These are phyloP conservation scores for Pyrus hybrid DNA, from an alignment of 331 rosid species.

Conservation along the genomic window DNA sequence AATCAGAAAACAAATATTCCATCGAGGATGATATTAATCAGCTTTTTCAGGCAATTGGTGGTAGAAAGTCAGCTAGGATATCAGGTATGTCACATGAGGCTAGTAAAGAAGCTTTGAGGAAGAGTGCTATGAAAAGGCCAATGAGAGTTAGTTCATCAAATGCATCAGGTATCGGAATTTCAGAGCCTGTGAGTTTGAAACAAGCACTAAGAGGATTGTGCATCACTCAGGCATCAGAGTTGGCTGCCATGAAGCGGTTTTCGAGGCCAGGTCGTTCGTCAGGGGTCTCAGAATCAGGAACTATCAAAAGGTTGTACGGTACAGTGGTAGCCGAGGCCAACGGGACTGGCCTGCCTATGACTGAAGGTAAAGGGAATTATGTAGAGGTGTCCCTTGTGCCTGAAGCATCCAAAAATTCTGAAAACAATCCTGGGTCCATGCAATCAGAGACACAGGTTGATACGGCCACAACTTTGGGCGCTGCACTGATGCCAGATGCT, in stretches of 20 bases:
- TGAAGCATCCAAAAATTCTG: conserved; percentile 38
- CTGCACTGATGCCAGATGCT: conserved; percentile 18
- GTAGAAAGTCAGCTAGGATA: conserved; percentile 50
- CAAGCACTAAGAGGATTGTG: conserved; percentile 97
- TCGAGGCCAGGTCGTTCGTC: conserved; percentile 65
- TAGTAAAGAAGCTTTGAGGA: conserved; percentile 39
- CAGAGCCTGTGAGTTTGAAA: conserved; percentile 90
- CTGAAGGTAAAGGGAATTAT: conserved; percentile 54
- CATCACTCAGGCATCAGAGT: conserved; percentile 96
- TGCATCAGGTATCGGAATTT: conserved; percentile 82
- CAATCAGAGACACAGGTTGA: conserved; percentile 27
- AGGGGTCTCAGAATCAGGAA: conserved; percentile 83
- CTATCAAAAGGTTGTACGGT: conserved; percentile 65
- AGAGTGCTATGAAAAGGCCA: conserved; percentile 90
- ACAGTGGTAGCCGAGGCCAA: conserved; percentile 60
- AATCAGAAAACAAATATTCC: conserved; percentile 53
- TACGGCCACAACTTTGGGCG: conserved; percentile 23
- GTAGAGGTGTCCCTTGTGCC: conserved; percentile 81
- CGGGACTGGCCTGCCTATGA: conserved; percentile 30
- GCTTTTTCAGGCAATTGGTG: conserved; percentile 81
- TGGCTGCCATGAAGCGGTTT: conserved; percentile 87
- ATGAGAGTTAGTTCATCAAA: conserved; percentile 62
- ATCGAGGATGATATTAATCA: conserved; percentile 86
- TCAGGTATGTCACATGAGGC: conserved; percentile 27
- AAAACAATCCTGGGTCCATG: conserved; percentile 23